Evolutionary conservation across 2,329 filamentous ascomycete genomes (phyloP), one percentile per base, ranked within the genome.

Genomic region (Lomentospora prolificans): DNA sequence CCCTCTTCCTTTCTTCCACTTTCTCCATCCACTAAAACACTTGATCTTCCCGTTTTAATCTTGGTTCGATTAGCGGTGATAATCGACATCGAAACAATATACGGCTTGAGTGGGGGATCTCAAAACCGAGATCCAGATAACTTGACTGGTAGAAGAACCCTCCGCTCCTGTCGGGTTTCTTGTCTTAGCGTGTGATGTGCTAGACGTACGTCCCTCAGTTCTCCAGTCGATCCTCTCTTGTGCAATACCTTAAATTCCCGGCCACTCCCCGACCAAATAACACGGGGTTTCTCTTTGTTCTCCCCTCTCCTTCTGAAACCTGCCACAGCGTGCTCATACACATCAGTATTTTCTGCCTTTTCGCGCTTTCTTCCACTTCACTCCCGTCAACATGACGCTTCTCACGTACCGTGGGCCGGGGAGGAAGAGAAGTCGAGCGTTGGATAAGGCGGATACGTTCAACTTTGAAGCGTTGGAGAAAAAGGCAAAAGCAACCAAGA

Each of bases 361-460:
- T 28, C 17, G 6, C 17, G 4, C 30, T 8, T 14, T 51, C n/a
- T 27, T 9, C 19, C 19, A 27, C 24, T 24, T 12, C 9, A 4
- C 27, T 17, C 30, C 9, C 30, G 12, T 31, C 27, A 51, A 31
- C 4, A 57, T 57, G 55, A 28, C 55, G 6, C 51, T 54, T 8
- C 31, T 57, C 2, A 36, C 51, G 19, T 57, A 57, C 25, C 28
- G 50, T 33, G 55, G 55, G 10, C 30, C 55, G 12, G 53, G 28
- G 39, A 36, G 51, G 36, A 46, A 53, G 27, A 57, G 24, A 41
- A 53, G 31, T 14, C 31, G 46, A 51, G n/a, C 50, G 24, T 22
- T 41, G 22, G 25, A 28, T 3, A 36, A 14, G 27, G n/a, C 9
- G 19, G 39, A 51, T 12, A 36, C 17, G 19, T 9, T 57, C 9